phyloP scores from a whole-genome alignment of 805 yeast genomes.

The Pichia heedii region DNA sequence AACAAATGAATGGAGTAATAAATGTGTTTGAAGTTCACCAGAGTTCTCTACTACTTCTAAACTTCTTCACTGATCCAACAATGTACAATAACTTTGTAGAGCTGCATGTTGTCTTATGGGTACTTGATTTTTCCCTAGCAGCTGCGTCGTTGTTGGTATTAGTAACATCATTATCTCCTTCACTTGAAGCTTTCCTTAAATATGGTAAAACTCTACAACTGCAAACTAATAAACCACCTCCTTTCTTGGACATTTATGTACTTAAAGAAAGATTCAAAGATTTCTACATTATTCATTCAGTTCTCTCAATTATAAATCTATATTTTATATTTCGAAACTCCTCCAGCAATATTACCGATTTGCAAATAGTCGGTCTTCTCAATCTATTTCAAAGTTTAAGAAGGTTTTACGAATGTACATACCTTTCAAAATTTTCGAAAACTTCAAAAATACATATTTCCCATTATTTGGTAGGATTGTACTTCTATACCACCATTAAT shows the following conservation, averaged over 20 bases:
- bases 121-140: not conserved
- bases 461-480: constrained; percentile 59
- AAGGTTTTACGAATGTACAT: constrained; percentile 45
- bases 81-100: too few relatives aligned
- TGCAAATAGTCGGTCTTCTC: constrained; percentile 8
- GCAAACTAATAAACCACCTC: not conserved
- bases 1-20: not conserved
- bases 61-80: too few relatives aligned
- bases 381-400: constrained; percentile 45
- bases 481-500: constrained; percentile 46
- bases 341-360: not conserved
- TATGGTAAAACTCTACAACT: constrained; percentile 13
- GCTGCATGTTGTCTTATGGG: too few relatives aligned
- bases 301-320: not conserved
- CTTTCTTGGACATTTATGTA: constrained; percentile 30
- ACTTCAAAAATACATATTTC: constrained; percentile 50
- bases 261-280: constrained; percentile 59
- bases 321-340: not conserved
- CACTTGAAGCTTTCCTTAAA: constrained; percentile 6
- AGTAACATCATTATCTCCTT: not conserved
- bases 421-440: constrained; percentile 37
- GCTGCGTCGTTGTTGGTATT: not conserved
- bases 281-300: constrained; percentile 23
- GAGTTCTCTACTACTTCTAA: not conserved
- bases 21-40: too few relatives aligned